These are phyloP conservation scores for Alternaria gaisen DNA, from an alignment of 2,329 filamentous ascomycete genomes.

Conservation along the genomic window DNA sequence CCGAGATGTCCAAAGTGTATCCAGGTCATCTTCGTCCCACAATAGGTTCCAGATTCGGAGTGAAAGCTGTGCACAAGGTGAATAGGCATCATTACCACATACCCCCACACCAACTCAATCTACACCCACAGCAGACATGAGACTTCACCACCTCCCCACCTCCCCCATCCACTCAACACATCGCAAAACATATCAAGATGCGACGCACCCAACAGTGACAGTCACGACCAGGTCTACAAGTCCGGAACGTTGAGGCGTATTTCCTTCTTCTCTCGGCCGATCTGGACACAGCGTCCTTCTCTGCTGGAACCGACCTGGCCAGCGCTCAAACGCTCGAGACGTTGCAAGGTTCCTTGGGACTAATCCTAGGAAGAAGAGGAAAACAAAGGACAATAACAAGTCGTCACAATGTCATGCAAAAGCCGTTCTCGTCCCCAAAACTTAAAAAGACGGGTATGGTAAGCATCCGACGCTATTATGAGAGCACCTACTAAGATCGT, in stretches of 20 bases:
- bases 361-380: not conserved
- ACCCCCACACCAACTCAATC: no score
- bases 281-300: no score
- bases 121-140: not conserved
- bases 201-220: no score
- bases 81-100: not conserved
- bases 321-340: not conserved
- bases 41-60: not conserved
- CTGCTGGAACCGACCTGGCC: no score
- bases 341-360: not conserved
- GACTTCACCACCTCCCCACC: not conserved
- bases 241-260: no score
- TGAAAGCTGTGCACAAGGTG: not conserved
- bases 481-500: no score
- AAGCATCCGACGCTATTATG: fast-evolving
- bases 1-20: not conserved
- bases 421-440: not conserved
- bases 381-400: not conserved
- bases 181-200: no score
- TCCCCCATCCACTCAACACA: not conserved
- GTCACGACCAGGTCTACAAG: no score
- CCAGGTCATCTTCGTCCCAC: not conserved
- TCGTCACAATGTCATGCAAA: not conserved
- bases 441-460: no score
- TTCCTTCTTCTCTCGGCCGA: no score